Percentiles rank a stretch among this genome's conserved stretches.
These are phyloP conservation scores for Neopestalotiopsis clavispora DNA, from an alignment of 2,329 filamentous ascomycete genomes.

Conservation along the genomic window DNA sequence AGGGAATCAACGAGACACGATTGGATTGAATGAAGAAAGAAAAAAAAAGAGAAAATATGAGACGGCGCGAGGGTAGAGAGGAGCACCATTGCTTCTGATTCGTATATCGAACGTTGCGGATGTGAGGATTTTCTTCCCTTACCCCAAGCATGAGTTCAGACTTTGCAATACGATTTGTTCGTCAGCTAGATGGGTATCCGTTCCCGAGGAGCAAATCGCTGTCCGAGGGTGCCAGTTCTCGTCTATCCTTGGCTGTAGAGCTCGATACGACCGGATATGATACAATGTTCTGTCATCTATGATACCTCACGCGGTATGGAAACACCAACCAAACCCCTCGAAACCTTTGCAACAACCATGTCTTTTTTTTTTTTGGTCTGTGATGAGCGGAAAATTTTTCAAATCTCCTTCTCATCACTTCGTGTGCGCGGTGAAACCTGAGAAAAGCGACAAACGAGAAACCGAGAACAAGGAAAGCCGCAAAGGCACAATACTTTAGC, in stretches of 20 bases:
- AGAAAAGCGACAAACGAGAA: not conserved
- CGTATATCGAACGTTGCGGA: not conserved
- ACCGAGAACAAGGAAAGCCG: not conserved
- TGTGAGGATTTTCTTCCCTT: not conserved
- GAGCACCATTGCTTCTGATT: not conserved
- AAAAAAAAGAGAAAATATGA: not conserved
- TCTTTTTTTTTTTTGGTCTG: not conserved
- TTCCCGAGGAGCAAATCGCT: not conserved
- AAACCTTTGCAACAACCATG: not conserved
- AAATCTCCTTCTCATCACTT: not conserved
- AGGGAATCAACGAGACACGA: not conserved
- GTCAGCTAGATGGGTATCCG: not conserved
- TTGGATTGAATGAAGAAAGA: not conserved
- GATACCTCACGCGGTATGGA: not conserved
- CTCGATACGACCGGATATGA: not conserved
- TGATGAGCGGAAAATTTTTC: not conserved
- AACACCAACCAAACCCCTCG: not conserved
- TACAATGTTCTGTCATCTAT: not conserved
- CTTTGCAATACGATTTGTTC: not conserved
- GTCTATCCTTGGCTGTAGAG: not conserved
- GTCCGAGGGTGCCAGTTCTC: not conserved
- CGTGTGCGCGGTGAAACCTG: not conserved
- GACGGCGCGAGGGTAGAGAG: not conserved
- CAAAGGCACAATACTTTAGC: conserved; percentile 6
- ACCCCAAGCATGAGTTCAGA: not conserved